Conservation (phyloP, 768 basidiomycete genomes). For the Clitopilus hobsonii region DNA sequence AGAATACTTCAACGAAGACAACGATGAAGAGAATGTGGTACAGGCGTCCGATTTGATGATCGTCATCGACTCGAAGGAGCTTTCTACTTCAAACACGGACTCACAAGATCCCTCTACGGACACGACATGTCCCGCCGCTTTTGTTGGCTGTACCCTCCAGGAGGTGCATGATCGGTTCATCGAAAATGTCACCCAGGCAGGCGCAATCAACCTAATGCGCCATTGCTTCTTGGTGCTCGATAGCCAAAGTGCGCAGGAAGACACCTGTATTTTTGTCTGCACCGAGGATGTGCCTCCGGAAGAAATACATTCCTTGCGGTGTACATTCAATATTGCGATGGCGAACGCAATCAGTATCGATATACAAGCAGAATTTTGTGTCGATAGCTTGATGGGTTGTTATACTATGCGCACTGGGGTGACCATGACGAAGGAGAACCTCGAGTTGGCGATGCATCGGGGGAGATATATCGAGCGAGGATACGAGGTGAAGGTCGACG, state of each 20-base stretch:
- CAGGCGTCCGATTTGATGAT: neutral
- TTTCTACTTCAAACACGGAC: neutral
- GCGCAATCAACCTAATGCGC: neutral
- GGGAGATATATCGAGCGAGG: neutral
- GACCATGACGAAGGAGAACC: neutral
- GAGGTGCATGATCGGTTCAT: neutral
- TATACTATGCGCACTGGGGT: slow-evolving; percentile 4
- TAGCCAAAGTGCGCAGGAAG: neutral
- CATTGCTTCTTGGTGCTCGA: neutral
- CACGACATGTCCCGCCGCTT: neutral
- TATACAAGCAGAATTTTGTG: neutral
- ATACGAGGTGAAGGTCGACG: neutral
- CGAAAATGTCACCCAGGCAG: neutral
- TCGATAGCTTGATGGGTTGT: neutral
- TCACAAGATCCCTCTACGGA: too few species aligned
- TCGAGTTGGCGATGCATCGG: neutral
- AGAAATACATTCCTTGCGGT: slow-evolving; percentile 1
- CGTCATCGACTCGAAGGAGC: neutral
- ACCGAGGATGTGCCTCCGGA: neutral
- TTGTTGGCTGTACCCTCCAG: neutral
- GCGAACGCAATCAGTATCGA: neutral
- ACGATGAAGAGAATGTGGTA: neutral
- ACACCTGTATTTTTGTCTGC: slow-evolving; percentile 1
- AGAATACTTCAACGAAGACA: neutral
- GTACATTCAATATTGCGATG: neutral